Evolutionary conservation across 495 filamentous ascomycete species (phyloP), one percentile per base, ranked within the genome.

Genomic region (Hyaloscypha hepaticicola): DNA sequence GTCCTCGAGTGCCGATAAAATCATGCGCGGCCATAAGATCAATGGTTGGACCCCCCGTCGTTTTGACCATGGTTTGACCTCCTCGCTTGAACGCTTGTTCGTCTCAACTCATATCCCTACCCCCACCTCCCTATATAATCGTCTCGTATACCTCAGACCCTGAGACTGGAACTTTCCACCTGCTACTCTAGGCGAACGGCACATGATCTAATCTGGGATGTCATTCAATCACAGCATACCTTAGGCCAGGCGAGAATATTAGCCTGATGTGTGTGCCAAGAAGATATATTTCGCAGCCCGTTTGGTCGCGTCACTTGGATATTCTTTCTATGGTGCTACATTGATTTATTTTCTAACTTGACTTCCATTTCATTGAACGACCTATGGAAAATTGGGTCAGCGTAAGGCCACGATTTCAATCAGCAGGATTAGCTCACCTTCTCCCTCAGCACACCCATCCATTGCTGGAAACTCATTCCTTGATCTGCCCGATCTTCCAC

Each of bases 401-500:
- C 69, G 66, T 66, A 61, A 57, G 60, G 62, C 63, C 58, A 50
- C 45, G 59, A 58, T 60, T 63, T 25, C 58, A 65, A 57, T 41
- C 28, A 45, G 1, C 27, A 52, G 7, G 25, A 64, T 49, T 64
- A 75, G 82, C 89, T 85, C 79, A 97, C 95, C 91, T 98, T 99
- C 82, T 98, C 96, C 76, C 93, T 87, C 77, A 98, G 75, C 59
- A 83, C 84, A 34, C 91, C 91, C 85, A 99, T 89, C 88, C 92
- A 99, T 78, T 97, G 94, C 73, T 85, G 85, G 71, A 95, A 84
- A 71, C 96, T 96, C 74, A 93, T 86, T 24, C 92, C 88, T 78
- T 96, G 92, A 72, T 99, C 95, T 49, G 96, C 91, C 63, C 94
- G 84, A 76, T 99, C 95, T 78, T 99, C 95, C 57, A 99, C 88